Evolutionary conservation across 352 stramenopile genomes (phyloP), one percentile per base, ranked within the genome.

Genomic region (Phytophthora foliorum): DNA sequence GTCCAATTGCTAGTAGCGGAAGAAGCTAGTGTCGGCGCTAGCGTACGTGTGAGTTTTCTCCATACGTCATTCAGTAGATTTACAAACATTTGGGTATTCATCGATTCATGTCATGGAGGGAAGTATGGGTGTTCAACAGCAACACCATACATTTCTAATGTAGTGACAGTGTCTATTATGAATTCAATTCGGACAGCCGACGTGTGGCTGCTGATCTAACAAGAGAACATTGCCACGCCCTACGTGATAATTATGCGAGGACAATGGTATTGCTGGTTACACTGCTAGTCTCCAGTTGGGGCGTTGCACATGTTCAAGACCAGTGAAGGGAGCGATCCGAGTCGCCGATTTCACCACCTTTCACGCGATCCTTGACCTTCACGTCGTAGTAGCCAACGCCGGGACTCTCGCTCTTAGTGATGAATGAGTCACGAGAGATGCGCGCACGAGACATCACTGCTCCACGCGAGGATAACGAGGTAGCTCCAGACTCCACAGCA

Each of bases 331-430:
- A 76, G 36, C 85, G 83, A 48, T 89, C 82, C 19, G 85, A 90
- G 72, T 93, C 85, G 11, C 85, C 85, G 29, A 93, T 93, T 67
- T 93, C 85, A 17, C 85, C 85, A 19, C 85, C 85, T 61, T 87
- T 87, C 10, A 93, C 84, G 31, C 82, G 74, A 65, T 88, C 70
- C 6, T 76, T 76, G 21, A 91, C 67, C 50, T 91, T 82, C 44
- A 93, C 84, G 56, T 93, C 84, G 71, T 93, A 93, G 57, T 92
- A 91, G 6, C 85, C 85, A 52, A 93, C 85, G 16, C 85, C 85
- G 5, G 85, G 85, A 44, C 78, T 90, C 53, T 90, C 85, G 52
- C 60, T 90, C 65, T 85, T 92, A 11, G 80, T 78, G 60, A 91
- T 82, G 62, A 92, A 93, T 42, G 85, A 90, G 54, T 91, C 83